Evolutionary conservation across 2,329 filamentous ascomycete species (phyloP).

Genomic region (Mycogone perniciosa): DNA sequence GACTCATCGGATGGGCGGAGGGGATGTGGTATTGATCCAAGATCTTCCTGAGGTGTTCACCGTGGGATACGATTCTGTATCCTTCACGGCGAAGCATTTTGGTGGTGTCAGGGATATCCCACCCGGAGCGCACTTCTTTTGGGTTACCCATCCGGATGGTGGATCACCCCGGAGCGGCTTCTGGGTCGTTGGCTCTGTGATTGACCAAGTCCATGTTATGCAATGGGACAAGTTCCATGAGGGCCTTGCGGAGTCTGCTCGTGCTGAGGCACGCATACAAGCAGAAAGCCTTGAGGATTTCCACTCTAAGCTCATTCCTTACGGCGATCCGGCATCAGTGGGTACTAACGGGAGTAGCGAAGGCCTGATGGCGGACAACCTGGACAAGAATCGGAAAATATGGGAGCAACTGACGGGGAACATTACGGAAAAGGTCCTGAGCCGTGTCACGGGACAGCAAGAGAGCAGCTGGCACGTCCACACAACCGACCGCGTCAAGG

Average conservation of each 20-base stretch:
- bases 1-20: conserved; percentile 29
- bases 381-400: conserved; percentile 29
- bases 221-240: conserved; percentile 54
- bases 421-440: conserved; percentile 40
- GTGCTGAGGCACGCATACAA: conserved; percentile 40
- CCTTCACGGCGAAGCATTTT: conserved; percentile 43
- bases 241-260: conserved; percentile 42
- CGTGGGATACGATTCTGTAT: conserved; percentile 48
- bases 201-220: conserved; percentile 37
- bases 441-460: conserved; percentile 39
- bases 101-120: conserved; percentile 50
- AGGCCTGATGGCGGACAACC: conserved; percentile 15
- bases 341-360: conserved; percentile 11
- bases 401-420: conserved; percentile 48
- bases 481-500: conserved; percentile 46
- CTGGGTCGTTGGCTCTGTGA: conserved; percentile 43
- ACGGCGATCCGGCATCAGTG: conserved; percentile 31
- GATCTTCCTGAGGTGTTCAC: conserved; percentile 45
- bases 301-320: conserved; percentile 39
- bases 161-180: conserved; percentile 49
- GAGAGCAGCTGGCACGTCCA: conserved; percentile 45
- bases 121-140: conserved; percentile 52
- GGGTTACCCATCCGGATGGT: conserved; percentile 45
- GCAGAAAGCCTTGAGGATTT: conserved; percentile 34
- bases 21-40: conserved; percentile 48